Percentiles rank a stretch among this genome's conserved stretches.
Evolutionary conservation across 306 rosid species (phyloP).

Genomic region (Rosa rugosa): DNA sequence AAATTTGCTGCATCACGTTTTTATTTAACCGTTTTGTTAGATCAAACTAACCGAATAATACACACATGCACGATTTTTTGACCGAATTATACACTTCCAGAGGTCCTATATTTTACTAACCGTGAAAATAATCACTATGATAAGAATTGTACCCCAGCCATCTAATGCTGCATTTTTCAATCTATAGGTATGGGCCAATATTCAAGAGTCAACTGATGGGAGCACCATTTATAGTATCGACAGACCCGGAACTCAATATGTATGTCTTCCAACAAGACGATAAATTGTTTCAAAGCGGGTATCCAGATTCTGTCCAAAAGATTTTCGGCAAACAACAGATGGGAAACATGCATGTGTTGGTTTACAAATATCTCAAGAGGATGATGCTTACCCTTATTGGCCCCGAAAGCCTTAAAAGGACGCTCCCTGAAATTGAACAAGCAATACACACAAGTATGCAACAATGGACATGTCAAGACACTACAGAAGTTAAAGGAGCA

Average conservation of each 20-base stretch:
- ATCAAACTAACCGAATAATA: too few species aligned
- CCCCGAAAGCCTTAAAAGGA: constrained; percentile 78
- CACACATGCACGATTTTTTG: too few species aligned
- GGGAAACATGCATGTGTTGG: constrained; percentile 80
- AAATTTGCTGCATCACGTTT: too few species aligned
- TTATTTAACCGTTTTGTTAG: too few species aligned
- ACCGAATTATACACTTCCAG: too few species aligned
- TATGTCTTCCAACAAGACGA: constrained; percentile 91
- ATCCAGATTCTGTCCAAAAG: constrained; percentile 85
- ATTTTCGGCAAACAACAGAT: constrained; percentile 85
- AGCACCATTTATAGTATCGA: constrained; percentile 68
- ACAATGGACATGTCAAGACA: constrained; percentile 54
- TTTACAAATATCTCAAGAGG: constrained; percentile 84
- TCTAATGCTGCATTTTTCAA: background rate
- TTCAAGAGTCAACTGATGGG: constrained; percentile 91
- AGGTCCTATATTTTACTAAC: too few species aligned
- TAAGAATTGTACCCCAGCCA: too few species aligned
- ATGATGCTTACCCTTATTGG: constrained; percentile 84
- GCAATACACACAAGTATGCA: constrained; percentile 48
- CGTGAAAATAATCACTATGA: too few species aligned
- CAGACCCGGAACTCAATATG: constrained; percentile 83
- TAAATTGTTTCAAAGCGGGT: constrained; percentile 81
- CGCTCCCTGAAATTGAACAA: constrained; percentile 74
- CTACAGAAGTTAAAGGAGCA: constrained; percentile 63
- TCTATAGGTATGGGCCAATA: constrained; percentile 77